Base-by-base conservation (phyloP, 2,329 filamentous ascomycete genomes). In the Nothophaeocryptopus gaeumannii region DNA sequence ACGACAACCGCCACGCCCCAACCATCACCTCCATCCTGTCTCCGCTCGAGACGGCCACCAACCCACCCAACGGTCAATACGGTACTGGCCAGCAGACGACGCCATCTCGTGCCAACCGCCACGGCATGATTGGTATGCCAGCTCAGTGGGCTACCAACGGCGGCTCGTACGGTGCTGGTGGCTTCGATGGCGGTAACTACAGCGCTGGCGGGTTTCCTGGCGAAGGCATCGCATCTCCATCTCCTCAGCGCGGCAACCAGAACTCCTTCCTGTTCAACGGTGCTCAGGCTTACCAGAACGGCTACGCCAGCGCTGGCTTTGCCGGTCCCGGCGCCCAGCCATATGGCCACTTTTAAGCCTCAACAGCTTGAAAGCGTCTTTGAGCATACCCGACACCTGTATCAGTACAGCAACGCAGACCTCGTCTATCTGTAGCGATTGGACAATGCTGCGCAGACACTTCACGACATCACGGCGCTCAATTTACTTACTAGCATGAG, bases 1-100 rank as follows among this genome's bases (percentile, higher is more conserved):
- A 75, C 39, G 80, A 83, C 48, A 67, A 67, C 35, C 70, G 72
- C 41, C 65, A 66, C 43, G 72, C 67, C 50, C 67, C 67, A 42
- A 51, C 65, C 12, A 41, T 37, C 32, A 31, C 48, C 33, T 42
- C 57, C 35, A 53, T 58, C 42, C 48, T 57, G 10, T 50, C 56
- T 34, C 49, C 55, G 30, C 52, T 58, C 51, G 50, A 61, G 47
- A 47, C 53, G 15, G 49, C 48, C 9, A 44, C 13, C 29, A 38
- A 38, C 8, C 41, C 45, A 36, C 15, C 55, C 8, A 50, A 45
- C 14, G 51, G 38, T 15, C 46, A 48, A 31, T 43, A 43, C 26
- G 40, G 36, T 30, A 45, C 46, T 33, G 29, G 45, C 16, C 47
- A 51, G 39, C 51, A 49, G 46, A 51, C 51, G 39, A 51, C 43